phyloP scores from a whole-genome alignment of 176 grass and related monocot species.

The Sorghum bicolor region Sorghum_bicolor_NCBIv3 NC_012878.2:4048001-4048500 shows the following conservation, averaged over 20 bases:
- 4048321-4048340: neutral
- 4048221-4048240: neutral
- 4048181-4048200: neutral
- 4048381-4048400: neutral
- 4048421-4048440: neutral
- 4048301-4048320: neutral
- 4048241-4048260: neutral
- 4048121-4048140: no score
- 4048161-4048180: no score
- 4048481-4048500: neutral
- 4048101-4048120: no score
- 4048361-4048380: neutral
- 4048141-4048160: no score
- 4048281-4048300: no score
- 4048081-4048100: no score
- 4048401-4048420: no score
- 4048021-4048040: no score
- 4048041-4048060: no score
- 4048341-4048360: neutral
- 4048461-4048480: neutral
- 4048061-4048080: no score
- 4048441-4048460: neutral
- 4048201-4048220: neutral
- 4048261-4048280: neutral
- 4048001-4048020: no score